Base-by-base conservation (phyloP, 2,329 filamentous ascomycete genomes). In the Talaromyces sp. region DNA sequence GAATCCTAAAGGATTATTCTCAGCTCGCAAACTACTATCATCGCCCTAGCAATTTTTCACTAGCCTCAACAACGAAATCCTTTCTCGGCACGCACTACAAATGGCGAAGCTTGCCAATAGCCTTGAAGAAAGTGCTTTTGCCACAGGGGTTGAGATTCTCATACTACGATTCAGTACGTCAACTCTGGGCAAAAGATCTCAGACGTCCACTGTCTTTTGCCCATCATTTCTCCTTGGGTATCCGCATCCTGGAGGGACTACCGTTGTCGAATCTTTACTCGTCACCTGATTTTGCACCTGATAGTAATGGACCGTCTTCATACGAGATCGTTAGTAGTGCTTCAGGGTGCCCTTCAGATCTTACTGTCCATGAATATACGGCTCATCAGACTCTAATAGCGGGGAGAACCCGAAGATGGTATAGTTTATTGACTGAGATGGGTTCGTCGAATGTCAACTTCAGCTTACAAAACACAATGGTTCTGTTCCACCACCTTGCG, bases 391-490 rank as follows among this genome's bases (percentile, higher is more conserved):
- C 64, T 5, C 67, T 86, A 0, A 71, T 81, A 2, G 71, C 75
- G 2, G 82, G 82, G 0, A 77, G 73, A 16, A 63, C 71, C 48
- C 69, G 77, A 0, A 76, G 83, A 5, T 84, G 83, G 82, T 69
- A 75, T 1, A 74, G 77, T 2, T 74, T 86, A 0, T 67, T 85
- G 0, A 64, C 78, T 0, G 83, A 86, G 64, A 68, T 86, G 2
- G 82, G 78, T 0, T 79, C 81, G 1, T 78, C 81, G 0, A 83
- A 82, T 63, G 58, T 91, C 2, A 88, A 89, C 65, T 84, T 90
- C 64, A 84, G 83, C 33, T 80, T 79, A 0, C 79, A 84, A 33
- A 77, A 80, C 0, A 83, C 83, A 0, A 77, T 78, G 33, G 63
- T 75, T 0, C 66, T 88, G 0, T 69, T 90, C 1, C 73, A 75